phyloP scores from a whole-genome alignment of 116 monocot species.

The Zostera marina region DNA sequence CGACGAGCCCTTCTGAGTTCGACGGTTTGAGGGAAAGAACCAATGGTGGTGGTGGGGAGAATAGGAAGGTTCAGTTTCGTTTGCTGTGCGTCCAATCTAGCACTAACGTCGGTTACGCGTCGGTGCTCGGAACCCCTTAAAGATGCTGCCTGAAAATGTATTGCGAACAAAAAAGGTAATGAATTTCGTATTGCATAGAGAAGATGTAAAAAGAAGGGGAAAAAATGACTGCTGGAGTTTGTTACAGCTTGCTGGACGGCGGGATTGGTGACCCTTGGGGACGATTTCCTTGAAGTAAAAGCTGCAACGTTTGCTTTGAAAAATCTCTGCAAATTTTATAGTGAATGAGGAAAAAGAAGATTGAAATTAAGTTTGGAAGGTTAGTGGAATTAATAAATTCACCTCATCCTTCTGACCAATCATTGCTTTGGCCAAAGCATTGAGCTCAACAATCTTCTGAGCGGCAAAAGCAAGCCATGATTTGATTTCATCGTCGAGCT shows the following conservation, averaged over 20 bases:
- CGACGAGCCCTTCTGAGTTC: conserved; percentile 50
- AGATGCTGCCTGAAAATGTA: conserved; percentile 30
- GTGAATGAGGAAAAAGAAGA: too few species aligned
- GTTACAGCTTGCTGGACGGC: conserved; percentile 62
- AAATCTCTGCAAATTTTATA: conserved; percentile 22
- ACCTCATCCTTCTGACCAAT: conserved; percentile 56
- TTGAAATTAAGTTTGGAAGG: too few species aligned
- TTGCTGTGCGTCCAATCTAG: conserved; percentile 42
- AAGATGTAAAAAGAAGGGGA: neutral
- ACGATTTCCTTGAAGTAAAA: conserved; percentile 54
- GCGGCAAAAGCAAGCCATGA: conserved; percentile 73
- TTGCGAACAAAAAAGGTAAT: neutral
- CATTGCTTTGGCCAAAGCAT: conserved; percentile 55
- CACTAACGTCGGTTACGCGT: conserved; percentile 36
- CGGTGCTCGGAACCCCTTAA: conserved; percentile 47
- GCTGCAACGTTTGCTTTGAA: conserved; percentile 57
- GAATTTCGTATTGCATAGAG: neutral
- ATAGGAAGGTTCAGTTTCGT: conserved; percentile 57
- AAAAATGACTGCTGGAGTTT: conserved; percentile 1
- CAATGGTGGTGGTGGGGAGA: conserved; percentile 52
- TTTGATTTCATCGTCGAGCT: conserved; percentile 56
- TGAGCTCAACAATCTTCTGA: conserved; percentile 54
- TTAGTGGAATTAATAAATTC: neutral
- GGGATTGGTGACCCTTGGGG: conserved; percentile 46
- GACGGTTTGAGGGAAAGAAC: conserved; percentile 51